Conservation (phyloP, 176 grass and related monocot genomes). For the Aegilops speltoides region DNA sequence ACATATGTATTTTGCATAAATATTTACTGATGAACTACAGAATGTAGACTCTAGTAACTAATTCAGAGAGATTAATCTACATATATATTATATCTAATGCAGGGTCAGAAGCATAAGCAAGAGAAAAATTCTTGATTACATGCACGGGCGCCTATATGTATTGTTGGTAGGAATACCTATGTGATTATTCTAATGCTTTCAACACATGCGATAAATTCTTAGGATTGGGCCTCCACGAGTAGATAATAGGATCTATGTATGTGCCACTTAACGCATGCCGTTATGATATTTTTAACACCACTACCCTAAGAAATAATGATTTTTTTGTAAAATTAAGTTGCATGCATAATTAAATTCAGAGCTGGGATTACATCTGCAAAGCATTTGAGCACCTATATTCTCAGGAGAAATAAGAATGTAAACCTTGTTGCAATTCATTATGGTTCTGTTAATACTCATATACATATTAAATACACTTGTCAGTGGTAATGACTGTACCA, state of each 20-base stretch:
- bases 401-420: too few species aligned
- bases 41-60: neutral
- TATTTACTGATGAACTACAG: neutral
- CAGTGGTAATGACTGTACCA: too few species aligned
- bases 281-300: neutral
- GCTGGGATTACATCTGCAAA: neutral
- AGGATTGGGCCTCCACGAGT: too few species aligned
- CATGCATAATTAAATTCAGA: neutral
- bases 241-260: too few species aligned
- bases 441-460: too few species aligned
- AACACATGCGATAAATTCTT: neutral
- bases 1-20: neutral
- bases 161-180: neutral
- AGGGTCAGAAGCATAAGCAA: neutral
- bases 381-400: too few species aligned
- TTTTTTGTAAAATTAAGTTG: neutral
- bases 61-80: neutral
- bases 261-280: neutral
- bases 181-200: neutral
- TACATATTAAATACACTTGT: too few species aligned
- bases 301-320: neutral
- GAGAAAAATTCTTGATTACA: neutral
- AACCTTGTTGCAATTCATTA: too few species aligned
- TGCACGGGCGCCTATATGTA: neutral
- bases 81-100: neutral